A percentile compares a stretch with the other conserved stretches of the same genome.
phyloP scores from a whole-genome alignment of 1,139 yeast species.

The Yamadazyma jaroonii region DNA sequence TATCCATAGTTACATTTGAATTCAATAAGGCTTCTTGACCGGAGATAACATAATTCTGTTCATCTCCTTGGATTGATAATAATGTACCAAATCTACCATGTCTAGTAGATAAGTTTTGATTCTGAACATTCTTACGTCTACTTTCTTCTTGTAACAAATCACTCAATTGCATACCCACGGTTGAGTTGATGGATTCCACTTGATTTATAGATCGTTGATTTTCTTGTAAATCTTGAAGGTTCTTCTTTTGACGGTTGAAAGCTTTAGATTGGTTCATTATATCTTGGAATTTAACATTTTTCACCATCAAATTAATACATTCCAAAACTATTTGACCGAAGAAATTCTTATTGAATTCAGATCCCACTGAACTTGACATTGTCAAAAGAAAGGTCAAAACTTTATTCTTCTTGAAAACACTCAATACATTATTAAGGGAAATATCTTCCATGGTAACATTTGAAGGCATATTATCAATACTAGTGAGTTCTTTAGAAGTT shows the following conservation, averaged over 20 bases:
- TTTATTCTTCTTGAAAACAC: slow-evolving; percentile 60
- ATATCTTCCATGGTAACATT: slow-evolving; percentile 63
- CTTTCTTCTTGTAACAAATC: slow-evolving; percentile 60
- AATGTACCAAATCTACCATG: slow-evolving; percentile 93
- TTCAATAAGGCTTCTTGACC: slow-evolving; percentile 68
- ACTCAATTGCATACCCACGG: slow-evolving; percentile 42
- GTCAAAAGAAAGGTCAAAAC: slow-evolving; percentile 73
- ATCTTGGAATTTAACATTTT: slow-evolving; percentile 47
- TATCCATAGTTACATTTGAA: slow-evolving; percentile 47
- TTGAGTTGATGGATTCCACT: slow-evolving; percentile 13
- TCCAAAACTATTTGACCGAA: slow-evolving; percentile 70
- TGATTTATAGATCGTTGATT: background rate
- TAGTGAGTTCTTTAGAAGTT: slow-evolving; percentile 24
- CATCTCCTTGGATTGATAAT: slow-evolving; percentile 61
- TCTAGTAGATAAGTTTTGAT: slow-evolving; percentile 59
- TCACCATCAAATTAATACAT: slow-evolving; percentile 59
- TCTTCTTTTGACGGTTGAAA: slow-evolving; percentile 1
- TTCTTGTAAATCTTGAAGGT: slow-evolving; percentile 3
- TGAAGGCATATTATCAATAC: slow-evolving; percentile 49
- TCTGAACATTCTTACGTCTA: slow-evolving; percentile 47
- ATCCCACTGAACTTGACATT: slow-evolving; percentile 60
- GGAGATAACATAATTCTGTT: slow-evolving; percentile 61
- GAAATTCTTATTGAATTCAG: slow-evolving; percentile 58
- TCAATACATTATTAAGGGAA: slow-evolving; percentile 56
- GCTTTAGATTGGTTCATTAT: slow-evolving; percentile 5